Evolutionary conservation across 2,329 filamentous ascomycete genomes (phyloP).

Genomic region (Scleromitrula shiraiana): DNA sequence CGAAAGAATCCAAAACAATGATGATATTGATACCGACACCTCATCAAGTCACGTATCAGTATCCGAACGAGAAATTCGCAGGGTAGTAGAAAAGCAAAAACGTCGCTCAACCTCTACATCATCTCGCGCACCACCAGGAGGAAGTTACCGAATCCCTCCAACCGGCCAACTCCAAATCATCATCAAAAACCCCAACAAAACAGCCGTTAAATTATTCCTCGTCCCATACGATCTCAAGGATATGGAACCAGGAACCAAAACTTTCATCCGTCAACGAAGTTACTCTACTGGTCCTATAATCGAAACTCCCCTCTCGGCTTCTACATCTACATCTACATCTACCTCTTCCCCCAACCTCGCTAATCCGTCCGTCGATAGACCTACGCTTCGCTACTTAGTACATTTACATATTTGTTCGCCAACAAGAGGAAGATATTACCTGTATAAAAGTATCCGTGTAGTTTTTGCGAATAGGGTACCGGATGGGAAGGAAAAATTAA

Average conservation of each 20-base stretch:
- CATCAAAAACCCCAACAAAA: slow-evolving; percentile 97
- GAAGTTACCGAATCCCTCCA: slow-evolving; percentile 88
- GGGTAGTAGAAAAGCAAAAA: slow-evolving; percentile 47
- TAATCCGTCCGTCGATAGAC: slow-evolving; percentile 43
- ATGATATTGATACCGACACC: slow-evolving; percentile 21
- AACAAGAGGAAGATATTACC: slow-evolving; percentile 71
- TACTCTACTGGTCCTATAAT: slow-evolving; percentile 84
- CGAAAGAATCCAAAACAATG: slow-evolving; percentile 12
- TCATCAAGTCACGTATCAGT: slow-evolving; percentile 9
- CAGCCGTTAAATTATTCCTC: slow-evolving; percentile 90
- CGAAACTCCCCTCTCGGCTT: slow-evolving; percentile 38
- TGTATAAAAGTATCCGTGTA: slow-evolving; percentile 87
- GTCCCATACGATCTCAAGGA: slow-evolving; percentile 86
- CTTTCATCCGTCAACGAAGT: slow-evolving; percentile 87
- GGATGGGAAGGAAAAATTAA: slow-evolving; percentile 85
- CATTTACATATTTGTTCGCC: slow-evolving; percentile 91
- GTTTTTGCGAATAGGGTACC: slow-evolving; percentile 96
- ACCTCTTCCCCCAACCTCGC: too few species aligned
- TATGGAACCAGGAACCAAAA: slow-evolving; percentile 92
- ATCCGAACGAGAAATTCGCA: slow-evolving; percentile 34
- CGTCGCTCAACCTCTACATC: slow-evolving; percentile 50
- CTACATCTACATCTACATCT: slow-evolving; percentile 10
- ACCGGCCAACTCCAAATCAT: slow-evolving; percentile 94
- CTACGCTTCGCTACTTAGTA: slow-evolving; percentile 79
- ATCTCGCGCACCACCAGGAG: slow-evolving; percentile 67